Evolutionary conservation across 2,329 filamentous ascomycete species (phyloP).

Genomic region (Fusarium metavorans): DNA sequence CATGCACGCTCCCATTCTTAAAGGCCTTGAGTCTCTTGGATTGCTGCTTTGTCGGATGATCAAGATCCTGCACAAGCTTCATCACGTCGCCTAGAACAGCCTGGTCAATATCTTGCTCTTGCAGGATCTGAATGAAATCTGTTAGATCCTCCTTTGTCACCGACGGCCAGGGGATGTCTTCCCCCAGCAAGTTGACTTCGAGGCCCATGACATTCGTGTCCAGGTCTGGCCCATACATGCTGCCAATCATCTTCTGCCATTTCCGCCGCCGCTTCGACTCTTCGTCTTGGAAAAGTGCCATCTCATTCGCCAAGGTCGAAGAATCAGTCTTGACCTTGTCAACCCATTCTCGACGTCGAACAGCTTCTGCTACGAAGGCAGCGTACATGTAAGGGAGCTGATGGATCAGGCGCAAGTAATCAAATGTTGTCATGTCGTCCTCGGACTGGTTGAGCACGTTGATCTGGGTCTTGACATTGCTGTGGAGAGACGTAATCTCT

Average conservation of each 20-base stretch:
- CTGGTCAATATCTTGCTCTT: slow-evolving; percentile 73
- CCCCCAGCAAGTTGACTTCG: slow-evolving; percentile 86
- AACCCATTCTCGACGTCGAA: slow-evolving; percentile 88
- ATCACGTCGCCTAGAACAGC: slow-evolving; percentile 77
- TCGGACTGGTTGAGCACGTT: slow-evolving; percentile 77
- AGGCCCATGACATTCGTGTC: slow-evolving; percentile 80
- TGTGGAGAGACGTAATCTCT: slow-evolving; percentile 80
- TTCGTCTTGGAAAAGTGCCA: slow-evolving; percentile 92
- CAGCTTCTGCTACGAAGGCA: slow-evolving; percentile 86
- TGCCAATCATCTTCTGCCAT: slow-evolving; percentile 89
- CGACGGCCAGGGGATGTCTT: slow-evolving; percentile 83
- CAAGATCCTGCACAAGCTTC: slow-evolving; percentile 83
- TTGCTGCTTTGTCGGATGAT: slow-evolving; percentile 86
- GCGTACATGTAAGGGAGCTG: slow-evolving; percentile 91
- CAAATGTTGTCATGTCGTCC: slow-evolving; percentile 83
- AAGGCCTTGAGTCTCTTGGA: slow-evolving; percentile 90
- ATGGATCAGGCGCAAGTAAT: slow-evolving; percentile 82
- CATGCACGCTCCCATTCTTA: slow-evolving; percentile 95
- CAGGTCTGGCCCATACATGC: slow-evolving; percentile 75
- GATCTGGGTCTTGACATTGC: slow-evolving; percentile 78
- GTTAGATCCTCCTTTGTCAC: slow-evolving; percentile 82
- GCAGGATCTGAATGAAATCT: slow-evolving; percentile 76
- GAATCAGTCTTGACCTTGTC: slow-evolving; percentile 92
- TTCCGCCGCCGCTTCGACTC: slow-evolving; percentile 88
- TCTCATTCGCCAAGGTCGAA: slow-evolving; percentile 88